A percentile compares a stretch with the other conserved stretches of the same genome.
phyloP scores from a whole-genome alignment of 2,329 filamentous ascomycete genomes.

The Penicillium sp. region DNA sequence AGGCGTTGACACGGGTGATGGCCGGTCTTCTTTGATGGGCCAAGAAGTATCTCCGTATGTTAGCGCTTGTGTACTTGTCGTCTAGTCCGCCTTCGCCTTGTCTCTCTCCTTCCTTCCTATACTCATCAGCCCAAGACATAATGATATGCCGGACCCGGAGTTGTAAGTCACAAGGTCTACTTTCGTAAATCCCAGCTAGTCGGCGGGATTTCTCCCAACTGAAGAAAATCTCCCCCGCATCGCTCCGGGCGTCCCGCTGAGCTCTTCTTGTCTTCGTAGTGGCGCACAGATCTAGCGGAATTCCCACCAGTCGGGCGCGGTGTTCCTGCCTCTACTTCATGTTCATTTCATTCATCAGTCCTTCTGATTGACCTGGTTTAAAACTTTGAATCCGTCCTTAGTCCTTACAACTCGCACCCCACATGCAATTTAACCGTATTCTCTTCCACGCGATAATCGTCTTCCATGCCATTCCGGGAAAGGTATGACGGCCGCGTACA shows the following conservation, averaged over 20 bases:
- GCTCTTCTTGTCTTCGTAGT: background rate
- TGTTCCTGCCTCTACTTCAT: background rate
- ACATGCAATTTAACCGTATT: constrained; percentile 10
- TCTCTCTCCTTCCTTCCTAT: too few relatives aligned
- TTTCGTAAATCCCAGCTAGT: background rate
- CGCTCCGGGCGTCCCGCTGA: background rate
- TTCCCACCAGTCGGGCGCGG: constrained; percentile 7
- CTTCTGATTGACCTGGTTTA: background rate
- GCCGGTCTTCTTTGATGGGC: constrained; percentile 30
- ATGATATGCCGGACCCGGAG: too few relatives aligned
- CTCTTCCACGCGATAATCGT: background rate
- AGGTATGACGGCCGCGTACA: constrained; percentile 3
- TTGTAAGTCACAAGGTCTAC: background rate
- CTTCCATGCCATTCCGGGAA: background rate
- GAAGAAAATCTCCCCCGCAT: constrained; percentile 5
- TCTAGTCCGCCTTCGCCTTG: too few relatives aligned
- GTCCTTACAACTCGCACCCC: constrained; percentile 1
- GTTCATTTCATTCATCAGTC: background rate
- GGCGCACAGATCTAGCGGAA: background rate
- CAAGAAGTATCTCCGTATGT: too few relatives aligned
- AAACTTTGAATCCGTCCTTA: background rate
- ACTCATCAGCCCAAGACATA: too few relatives aligned
- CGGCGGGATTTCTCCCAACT: background rate
- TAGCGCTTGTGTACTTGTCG: too few relatives aligned
- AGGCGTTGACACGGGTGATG: constrained; percentile 38